Evolutionary conservation across 176 grass and related monocot species (phyloP), one percentile per base, ranked within the genome.

Genomic region (Otatea glauca): DNA sequence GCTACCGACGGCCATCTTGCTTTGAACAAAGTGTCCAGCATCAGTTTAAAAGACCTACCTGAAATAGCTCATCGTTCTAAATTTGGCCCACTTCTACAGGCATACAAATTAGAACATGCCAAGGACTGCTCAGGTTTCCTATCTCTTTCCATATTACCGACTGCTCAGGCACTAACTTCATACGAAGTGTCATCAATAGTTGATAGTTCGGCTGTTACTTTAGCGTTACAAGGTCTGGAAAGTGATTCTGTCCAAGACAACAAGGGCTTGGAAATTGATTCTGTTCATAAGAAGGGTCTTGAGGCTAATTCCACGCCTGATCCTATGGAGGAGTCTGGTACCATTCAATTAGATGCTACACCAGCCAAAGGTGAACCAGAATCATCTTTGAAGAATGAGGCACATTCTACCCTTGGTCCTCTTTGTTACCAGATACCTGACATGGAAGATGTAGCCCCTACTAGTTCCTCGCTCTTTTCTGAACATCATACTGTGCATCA

Each of bases 391-490:
- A 71, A 82, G 41, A 68, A 51, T 32, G 89, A 83, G 24, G 48
- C 49, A 34, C 72, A 82, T 42, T 78, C 90, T 85, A 84, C 79
- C 68, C 82, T 92, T 73, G 93, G 93, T 84, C 91, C 90, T 72
- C 93, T 99, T 65, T 92, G 70, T 87, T 99, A 99, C 71, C 78
- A 88, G 70, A 83, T 91, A 55, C 90, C 90, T 86, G 75, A 89
- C 34, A 51, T 94, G 59, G 81, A 90, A 89, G 78, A 90, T 82
- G 65, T 92, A 35, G 65, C 35, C 68, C 74, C 77, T 68, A 35
- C 55, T 12, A 63, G 72, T 84, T 90, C 85, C 65, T 58, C 85
- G 3, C 85, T 90, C 35, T 73, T 84, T 78, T 72, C 68, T 65
- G 71, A 89, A 77, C 49, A 77, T 68, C 27, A 54, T 87, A 60